Conservation (phyloP, 2,329 filamentous ascomycete species). For the Fusarium azukiicola region DNA sequence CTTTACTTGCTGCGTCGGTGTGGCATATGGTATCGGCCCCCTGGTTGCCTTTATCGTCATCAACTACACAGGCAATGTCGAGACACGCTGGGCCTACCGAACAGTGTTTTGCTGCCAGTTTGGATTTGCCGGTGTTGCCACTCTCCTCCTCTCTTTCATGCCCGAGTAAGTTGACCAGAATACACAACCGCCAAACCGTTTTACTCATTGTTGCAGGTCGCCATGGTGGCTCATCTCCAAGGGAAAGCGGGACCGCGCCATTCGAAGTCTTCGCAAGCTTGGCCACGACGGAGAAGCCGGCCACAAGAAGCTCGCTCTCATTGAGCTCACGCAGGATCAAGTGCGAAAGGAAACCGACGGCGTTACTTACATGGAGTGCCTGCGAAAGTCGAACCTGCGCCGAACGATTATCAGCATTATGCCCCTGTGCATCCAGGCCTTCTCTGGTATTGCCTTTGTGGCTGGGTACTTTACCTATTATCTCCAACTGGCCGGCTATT, state of each 20-base stretch:
- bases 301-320: conserved; percentile 29
- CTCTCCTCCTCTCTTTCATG: conserved; percentile 26
- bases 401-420: conserved; percentile 41
- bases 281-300: conserved; percentile 17
- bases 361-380: conserved; percentile 40
- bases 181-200: neutral
- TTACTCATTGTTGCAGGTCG: conserved; percentile 12
- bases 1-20: conserved; percentile 36
- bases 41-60: conserved; percentile 36
- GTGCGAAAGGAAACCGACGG: conserved; percentile 31
- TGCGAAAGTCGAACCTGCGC: conserved; percentile 41
- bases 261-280: conserved; percentile 21
- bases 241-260: conserved; percentile 20
- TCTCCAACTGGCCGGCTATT: conserved; percentile 33
- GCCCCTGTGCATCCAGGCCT: conserved; percentile 29
- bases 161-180: conserved; percentile 25
- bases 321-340: conserved; percentile 33
- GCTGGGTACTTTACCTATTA: conserved; percentile 40
- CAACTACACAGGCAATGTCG: conserved; percentile 32
- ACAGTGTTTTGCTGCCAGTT: conserved; percentile 40
- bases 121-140: conserved; percentile 29
- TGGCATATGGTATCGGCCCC: conserved; percentile 34
- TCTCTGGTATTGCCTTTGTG: conserved; percentile 35
- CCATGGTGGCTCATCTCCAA: conserved; percentile 42
- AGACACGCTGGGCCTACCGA: conserved; percentile 36